A percentile compares a stretch with the other conserved stretches of the same genome.
These are phyloP conservation scores for Rhododendron henanense DNA, from an alignment of 148 eudicot genomes.

Conservation along the genomic window DNA sequence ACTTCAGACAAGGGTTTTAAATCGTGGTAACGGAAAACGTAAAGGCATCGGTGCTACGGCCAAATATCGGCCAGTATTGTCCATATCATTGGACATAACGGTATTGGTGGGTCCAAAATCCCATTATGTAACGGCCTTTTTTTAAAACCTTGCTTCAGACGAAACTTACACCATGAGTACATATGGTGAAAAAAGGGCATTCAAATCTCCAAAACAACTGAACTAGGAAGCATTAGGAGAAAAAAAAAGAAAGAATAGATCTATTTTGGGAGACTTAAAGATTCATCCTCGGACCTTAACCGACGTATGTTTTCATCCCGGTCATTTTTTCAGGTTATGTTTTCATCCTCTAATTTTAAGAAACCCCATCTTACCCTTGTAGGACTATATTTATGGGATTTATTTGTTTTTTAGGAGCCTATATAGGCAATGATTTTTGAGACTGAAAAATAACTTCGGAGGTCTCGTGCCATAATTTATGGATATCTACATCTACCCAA, in stretches of 20 bases:
- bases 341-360: too few species aligned
- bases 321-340: too few species aligned
- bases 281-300: too few species aligned
- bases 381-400: too few species aligned
- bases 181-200: neutral
- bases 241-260: neutral
- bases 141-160: neutral
- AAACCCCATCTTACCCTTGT: too few species aligned
- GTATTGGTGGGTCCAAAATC: neutral
- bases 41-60: neutral
- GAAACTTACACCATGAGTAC: neutral
- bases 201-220: neutral
- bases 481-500: too few species aligned
- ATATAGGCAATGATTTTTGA: too few species aligned
- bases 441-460: too few species aligned
- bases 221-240: neutral
- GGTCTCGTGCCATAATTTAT: too few species aligned
- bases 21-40: neutral
- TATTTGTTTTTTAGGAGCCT: too few species aligned
- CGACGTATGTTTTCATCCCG: too few species aligned
- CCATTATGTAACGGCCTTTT: too few species aligned
- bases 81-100: neutral
- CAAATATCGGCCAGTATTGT: neutral
- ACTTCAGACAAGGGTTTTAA: neutral
- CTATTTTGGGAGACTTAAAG: neutral